Base-by-base conservation (phyloP, 2,329 filamentous ascomycete species). In the Allantophomopsis lycopodina region DNA sequence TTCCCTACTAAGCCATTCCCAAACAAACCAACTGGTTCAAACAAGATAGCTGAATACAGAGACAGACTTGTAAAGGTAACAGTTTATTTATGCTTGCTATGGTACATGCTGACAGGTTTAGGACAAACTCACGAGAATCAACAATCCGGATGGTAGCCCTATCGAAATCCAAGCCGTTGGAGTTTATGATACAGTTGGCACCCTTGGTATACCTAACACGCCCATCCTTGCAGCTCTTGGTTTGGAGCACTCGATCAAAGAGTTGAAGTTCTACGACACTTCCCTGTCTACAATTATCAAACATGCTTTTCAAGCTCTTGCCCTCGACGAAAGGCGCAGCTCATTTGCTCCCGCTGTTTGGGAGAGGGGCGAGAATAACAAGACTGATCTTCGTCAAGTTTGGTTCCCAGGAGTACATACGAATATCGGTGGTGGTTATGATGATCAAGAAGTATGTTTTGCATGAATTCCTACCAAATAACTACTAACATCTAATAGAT, bases 161-260 rank as follows among this genome's bases (percentile, higher is more conserved):
- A 50, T 38, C n/a, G 1, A 49, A 54, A 13, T 69, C 42, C 59
- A 60, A 42, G 65, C 63, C 2, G 53, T 68, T 37, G 64, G 58
- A 7, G 65, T 68, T 12, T 69, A 61, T 60, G 65, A 69, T 44
- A 69, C 65, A 1, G 66, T 69, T 21, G 65, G 65, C 47, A 43
- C 59, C 1, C 50, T 66, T 4, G 63, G 62, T 2, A 60, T 66
- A 12, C 61, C 63, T 0, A 58, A 60, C 11, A 28, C 23, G 7
- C 23, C 23, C 11, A 28, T 28, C 11, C 23, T 28, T 8, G 23
- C 23, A 4, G 11, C 7, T 6, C 23, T 28, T 6, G 23, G 23
- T 12, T 28, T 28, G 23, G 23, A 28, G 11, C 23, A 28, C 23
- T 8, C 23, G 10, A 28, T 28, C 23, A 28, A 6, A 16, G 7